A percentile compares a stretch with the other conserved stretches of the same genome.
phyloP scores from a whole-genome alignment of 1,284 basidiomycete species.

The Apiotrichum gamsii region DNA sequence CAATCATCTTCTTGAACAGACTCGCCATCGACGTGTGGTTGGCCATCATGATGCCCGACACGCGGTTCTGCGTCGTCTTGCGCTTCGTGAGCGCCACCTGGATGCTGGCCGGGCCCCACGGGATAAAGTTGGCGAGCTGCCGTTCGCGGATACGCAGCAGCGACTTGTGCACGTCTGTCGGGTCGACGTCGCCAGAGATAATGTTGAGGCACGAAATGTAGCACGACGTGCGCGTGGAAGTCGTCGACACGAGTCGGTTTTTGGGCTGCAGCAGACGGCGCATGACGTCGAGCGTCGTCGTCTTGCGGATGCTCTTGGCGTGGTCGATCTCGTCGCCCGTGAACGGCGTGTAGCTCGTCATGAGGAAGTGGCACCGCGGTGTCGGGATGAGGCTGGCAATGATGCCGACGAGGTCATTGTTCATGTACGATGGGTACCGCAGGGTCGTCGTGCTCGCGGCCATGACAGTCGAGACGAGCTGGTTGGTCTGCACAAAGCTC shows the following conservation, averaged over 20 bases:
- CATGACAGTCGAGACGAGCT: constrained; percentile 58
- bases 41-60: constrained; percentile 96
- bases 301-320: constrained; percentile 84
- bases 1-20: constrained; percentile 89
- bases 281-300: constrained; percentile 98
- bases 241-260: constrained; percentile 97
- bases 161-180: constrained; percentile 97
- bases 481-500: constrained; percentile 90
- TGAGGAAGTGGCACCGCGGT: constrained; percentile 97
- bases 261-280: constrained; percentile 93
- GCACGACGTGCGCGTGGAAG: constrained; percentile 80
- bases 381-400: constrained; percentile 96
- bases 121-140: constrained; percentile 95
- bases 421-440: constrained; percentile 98
- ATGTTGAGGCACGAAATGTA: constrained; percentile 99
- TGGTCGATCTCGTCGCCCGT: constrained; percentile 93
- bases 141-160: constrained; percentile 92
- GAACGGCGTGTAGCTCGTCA: constrained; percentile 99
- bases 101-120: constrained; percentile 98
- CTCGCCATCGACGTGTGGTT: constrained; percentile 97
- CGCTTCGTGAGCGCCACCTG: constrained; percentile 90
- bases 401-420: constrained; percentile 97
- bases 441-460: constrained; percentile 95
- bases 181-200: constrained; percentile 97
- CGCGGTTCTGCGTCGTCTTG: constrained; percentile 89